These are phyloP conservation scores for Noccaea bulbosa DNA, from an alignment of 345 rosid species.

Conservation along the genomic window DNA sequence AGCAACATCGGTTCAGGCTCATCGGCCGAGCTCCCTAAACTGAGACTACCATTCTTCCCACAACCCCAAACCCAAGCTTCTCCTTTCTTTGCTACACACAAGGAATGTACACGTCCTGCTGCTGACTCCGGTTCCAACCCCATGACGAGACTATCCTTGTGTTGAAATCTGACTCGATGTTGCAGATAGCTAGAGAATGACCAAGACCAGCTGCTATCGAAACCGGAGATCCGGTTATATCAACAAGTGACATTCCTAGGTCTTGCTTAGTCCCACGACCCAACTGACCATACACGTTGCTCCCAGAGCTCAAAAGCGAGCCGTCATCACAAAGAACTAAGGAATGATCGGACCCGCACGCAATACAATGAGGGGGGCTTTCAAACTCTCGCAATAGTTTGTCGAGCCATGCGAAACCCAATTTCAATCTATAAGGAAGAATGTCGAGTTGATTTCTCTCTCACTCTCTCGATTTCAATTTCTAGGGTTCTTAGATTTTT, in stretches of 20 bases:
- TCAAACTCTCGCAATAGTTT: too few relatives aligned
- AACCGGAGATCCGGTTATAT: conserved; percentile 43
- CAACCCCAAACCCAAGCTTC: conserved; percentile 91
- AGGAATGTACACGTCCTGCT: conserved; percentile 85
- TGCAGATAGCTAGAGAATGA: conserved; percentile 80
- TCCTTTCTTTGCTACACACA: conserved; percentile 62
- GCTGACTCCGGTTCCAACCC: conserved; percentile 89
- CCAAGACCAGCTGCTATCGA: conserved; percentile 82
- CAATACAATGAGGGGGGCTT: too few relatives aligned
- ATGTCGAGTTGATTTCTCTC: too few relatives aligned
- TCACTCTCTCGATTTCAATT: too few relatives aligned
- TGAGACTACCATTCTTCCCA: conserved; percentile 84
- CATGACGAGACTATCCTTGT: conserved; percentile 66
- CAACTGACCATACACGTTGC: conserved; percentile 83
- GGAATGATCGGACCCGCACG: conserved; percentile 89
- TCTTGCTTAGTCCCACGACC: conserved; percentile 61
- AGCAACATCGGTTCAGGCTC: conserved; percentile 67
- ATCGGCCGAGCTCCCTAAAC: conserved; percentile 74
- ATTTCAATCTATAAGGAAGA: too few relatives aligned
- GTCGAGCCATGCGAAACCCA: too few relatives aligned
- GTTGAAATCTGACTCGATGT: conserved; percentile 36
- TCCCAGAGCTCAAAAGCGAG: conserved; percentile 70
- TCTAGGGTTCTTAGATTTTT: too few relatives aligned
- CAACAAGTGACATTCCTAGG: conserved; percentile 68
- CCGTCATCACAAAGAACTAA: conserved; percentile 74